These are phyloP conservation scores for Candida andamanensis DNA, from an alignment of 805 yeast genomes.

Conservation along the genomic window DNA sequence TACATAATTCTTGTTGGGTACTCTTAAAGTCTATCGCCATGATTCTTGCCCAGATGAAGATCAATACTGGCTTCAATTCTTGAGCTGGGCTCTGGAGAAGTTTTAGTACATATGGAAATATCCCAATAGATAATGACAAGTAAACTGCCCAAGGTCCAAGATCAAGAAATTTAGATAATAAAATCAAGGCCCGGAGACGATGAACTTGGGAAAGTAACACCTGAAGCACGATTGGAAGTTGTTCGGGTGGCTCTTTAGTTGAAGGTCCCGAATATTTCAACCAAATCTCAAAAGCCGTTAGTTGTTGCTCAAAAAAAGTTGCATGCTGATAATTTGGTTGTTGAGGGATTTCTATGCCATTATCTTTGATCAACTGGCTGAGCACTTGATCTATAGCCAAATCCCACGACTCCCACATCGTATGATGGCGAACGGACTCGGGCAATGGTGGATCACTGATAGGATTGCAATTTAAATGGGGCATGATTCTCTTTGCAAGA, in stretches of 20 bases:
- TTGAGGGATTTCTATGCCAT: not conserved
- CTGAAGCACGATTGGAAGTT: constrained; percentile 88
- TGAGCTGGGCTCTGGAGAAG: constrained; percentile 92
- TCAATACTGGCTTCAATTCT: constrained; percentile 87
- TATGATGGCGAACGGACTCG: constrained; percentile 69
- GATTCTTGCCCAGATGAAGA: constrained; percentile 95
- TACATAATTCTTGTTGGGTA: constrained; percentile 87
- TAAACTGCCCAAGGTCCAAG: constrained; percentile 98
- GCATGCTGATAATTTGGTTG: constrained; percentile 69
- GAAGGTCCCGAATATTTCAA: constrained; percentile 79
- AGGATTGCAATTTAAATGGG: constrained; percentile 88
- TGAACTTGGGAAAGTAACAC: constrained; percentile 92
- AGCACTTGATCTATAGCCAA: constrained; percentile 92
- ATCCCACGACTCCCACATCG: constrained; percentile 99
- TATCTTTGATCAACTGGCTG: constrained; percentile 55
- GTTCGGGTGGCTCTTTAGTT: constrained; percentile 86
- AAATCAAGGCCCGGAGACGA: constrained; percentile 78
- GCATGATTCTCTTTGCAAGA: constrained; percentile 90
- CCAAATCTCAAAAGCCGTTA: constrained; percentile 97
- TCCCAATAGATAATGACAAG: constrained; percentile 86
- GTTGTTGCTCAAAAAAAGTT: constrained; percentile 90
- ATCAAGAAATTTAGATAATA: constrained; percentile 82
- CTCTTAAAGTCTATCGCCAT: constrained; percentile 91
- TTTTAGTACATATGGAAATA: constrained; percentile 90
- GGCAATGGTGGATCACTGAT: constrained; percentile 92